Evolutionary conservation across 495 filamentous ascomycete species (phyloP), one percentile per base, ranked within the genome.

Genomic region (Tetracladium marchalianum): DNA sequence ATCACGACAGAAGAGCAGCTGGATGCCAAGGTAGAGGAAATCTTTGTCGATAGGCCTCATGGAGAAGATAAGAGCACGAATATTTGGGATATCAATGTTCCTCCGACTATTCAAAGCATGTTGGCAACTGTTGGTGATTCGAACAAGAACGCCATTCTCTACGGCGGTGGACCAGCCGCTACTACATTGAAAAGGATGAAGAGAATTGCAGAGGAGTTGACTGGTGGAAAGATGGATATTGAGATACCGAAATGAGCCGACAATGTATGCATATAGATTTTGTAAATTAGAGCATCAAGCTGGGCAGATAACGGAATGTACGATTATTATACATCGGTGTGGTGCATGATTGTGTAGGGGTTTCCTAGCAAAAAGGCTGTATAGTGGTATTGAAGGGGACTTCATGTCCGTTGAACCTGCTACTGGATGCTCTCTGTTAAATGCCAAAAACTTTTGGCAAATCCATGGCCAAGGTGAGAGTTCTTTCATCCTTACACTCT

Each of bases 151-250:
- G 49, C 48, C 1, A 15, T 55, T 0, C 17, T 32, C 2, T 56
- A 38, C 24, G 38, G 54, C 31, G 35, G 15, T 13, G 39, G 42
- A 0, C 56, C 53, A 22, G 49, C 48, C 17, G 11, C 19, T 15
- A 43, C 51, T 38, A 58, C 54, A 1, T 69, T 73, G 52, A 63
- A 75, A 52, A 73, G 82, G 62, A 65, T 84, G 52, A 75, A 70
- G 66, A 73, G 69, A 61, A 71, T 86, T 55, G 77, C 70, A 15
- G 82, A 86, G 64, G 68, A 77, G 59, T 64, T 86, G 50, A 85
- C 78, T 15, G 82, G 82, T 34, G 82, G 81, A 46, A 84, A 81
- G 68, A 66, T 83, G 61, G 57, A 57, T 44, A 50, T 43, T 49
- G 44, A 43, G 24, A 41, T 34, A 34, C 35, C 35, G 10, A n/a